Percentiles rank a stretch among this genome's conserved stretches.
phyloP scores from a whole-genome alignment of 768 basidiomycete genomes.

The Collybia mongolica region DNA sequence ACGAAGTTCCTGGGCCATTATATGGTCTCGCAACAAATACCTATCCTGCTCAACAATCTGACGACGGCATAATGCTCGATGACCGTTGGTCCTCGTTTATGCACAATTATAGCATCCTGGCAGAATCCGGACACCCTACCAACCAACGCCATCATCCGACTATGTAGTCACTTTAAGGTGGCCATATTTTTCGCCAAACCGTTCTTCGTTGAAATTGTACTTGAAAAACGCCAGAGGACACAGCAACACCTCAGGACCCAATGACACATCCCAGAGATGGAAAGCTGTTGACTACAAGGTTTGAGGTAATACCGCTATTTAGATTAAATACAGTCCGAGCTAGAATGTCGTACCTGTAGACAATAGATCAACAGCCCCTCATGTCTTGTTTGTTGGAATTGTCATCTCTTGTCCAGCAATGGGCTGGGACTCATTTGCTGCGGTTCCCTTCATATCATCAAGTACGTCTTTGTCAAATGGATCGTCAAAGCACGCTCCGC shows the following conservation, averaged over 20 bases:
- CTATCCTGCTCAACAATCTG: slow-evolving; percentile 6
- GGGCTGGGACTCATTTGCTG: slow-evolving; percentile 15
- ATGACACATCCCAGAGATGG: no score
- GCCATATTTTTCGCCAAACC: no score
- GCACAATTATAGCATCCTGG: slow-evolving; percentile 28
- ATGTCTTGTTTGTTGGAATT: not conserved
- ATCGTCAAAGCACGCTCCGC: slow-evolving; percentile 39
- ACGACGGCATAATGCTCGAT: slow-evolving; percentile 26
- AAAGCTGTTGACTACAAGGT: no score
- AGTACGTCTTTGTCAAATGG: slow-evolving; percentile 47
- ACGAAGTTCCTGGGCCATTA: slow-evolving; percentile 28
- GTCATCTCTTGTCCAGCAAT: not conserved
- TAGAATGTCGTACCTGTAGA: no score
- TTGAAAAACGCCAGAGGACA: no score
- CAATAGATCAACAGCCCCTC: no score
- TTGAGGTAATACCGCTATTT: no score
- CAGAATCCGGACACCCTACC: slow-evolving; percentile 3
- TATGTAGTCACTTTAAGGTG: no score
- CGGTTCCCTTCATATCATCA: slow-evolving; percentile 38
- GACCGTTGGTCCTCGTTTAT: slow-evolving; percentile 41
- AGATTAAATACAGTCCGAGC: no score
- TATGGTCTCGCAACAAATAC: slow-evolving; percentile 9
- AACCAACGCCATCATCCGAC: no score
- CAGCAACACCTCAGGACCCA: no score
- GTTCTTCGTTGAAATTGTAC: no score